Base-by-base conservation (phyloP, 73 alveolate genomes). In the Strombidium stylifer region DNA sequence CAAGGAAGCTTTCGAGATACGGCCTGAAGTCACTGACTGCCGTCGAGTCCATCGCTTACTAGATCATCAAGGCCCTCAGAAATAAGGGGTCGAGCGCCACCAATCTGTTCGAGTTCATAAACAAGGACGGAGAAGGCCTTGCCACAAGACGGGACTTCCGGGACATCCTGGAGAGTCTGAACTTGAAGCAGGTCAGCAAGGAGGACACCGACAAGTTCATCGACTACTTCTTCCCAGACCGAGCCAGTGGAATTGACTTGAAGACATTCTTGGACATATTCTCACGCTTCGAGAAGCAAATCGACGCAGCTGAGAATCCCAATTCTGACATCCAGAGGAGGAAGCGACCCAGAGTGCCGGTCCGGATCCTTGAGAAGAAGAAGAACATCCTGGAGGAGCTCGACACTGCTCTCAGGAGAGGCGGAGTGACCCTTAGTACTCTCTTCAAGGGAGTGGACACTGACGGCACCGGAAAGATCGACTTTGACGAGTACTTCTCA, bases 241-340 rank as follows among this genome's bases (percentile, higher is more conserved):
- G 53, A 45, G 48, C 54, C 20, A 83, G 58, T 24, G 89, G 89
- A 8, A 78, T 78, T n/a, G 76, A 78, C 69, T 78, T 44, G 48
- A 37, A 61, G 19, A 67, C 66, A 15, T 78, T 78, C 68, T 37
- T 78, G 51, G 14, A 79, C 3, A 57, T 78, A 1, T 78, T 66
- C 67, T 39, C 55, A 15, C 57, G 83, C 26, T 68, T 51, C 40
- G 31, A 68, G 39, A 52, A 41, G 21, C 53, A 59, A 56, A 40
- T 55, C 32, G 64, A 69, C 18, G 30, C 62, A 56, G 26, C 10
- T 0, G 71, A 53, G 46, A 83, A 47, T 18, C 57, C 44, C 6
- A 72, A 55, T 12, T 67, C 15, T 19, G 54, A 52, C 28, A 12
- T 18, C 8, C 26, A 18, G 11, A 34, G 36, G 6, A 30, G 20